Evolutionary conservation across 768 basidiomycete species (phyloP).

Genomic region (Sarcodon aspratus): DNA sequence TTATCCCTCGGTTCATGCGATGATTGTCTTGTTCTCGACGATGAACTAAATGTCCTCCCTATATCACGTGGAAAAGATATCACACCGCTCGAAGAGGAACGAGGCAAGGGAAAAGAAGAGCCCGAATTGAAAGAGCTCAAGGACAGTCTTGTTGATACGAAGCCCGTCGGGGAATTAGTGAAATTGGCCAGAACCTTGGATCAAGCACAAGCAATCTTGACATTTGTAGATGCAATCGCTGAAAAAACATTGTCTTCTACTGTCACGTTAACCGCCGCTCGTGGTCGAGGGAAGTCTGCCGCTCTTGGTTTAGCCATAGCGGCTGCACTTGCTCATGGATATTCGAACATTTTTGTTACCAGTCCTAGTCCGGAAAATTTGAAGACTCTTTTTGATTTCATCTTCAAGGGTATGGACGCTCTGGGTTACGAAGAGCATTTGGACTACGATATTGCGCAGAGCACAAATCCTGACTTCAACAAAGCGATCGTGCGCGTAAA

Average conservation of each 20-base stretch:
- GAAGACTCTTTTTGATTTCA: constrained; percentile 95
- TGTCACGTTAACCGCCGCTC: constrained; percentile 86
- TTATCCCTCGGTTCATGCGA: constrained; percentile 89
- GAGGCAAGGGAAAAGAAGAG: constrained; percentile 40
- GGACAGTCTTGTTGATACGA: constrained; percentile 66
- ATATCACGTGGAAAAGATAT: constrained; percentile 95
- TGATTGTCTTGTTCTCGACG: constrained; percentile 91
- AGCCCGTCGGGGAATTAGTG: constrained; percentile 81
- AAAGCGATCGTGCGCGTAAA: constrained; percentile 95
- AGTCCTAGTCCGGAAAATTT: constrained; percentile 96
- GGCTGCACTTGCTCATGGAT: constrained; percentile 85
- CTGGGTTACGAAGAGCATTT: constrained; percentile 95
- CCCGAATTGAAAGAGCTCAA: constrained; percentile 70
- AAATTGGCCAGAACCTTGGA: constrained; percentile 88
- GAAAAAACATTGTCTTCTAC: constrained; percentile 92
- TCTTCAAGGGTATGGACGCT: constrained; percentile 93
- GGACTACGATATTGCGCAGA: constrained; percentile 94
- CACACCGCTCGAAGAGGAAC: constrained; percentile 41
- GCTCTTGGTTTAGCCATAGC: constrained; percentile 93
- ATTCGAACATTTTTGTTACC: constrained; percentile 97
- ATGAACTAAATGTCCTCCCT: constrained; percentile 95
- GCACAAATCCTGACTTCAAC: constrained; percentile 88
- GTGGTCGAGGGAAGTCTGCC: constrained; percentile 95
- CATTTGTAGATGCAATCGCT: constrained; percentile 88
- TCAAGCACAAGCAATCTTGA: constrained; percentile 89